These are phyloP conservation scores for Saccharomycopsis lassenensis DNA, from an alignment of 805 yeast species.

Conservation along the genomic window DNA sequence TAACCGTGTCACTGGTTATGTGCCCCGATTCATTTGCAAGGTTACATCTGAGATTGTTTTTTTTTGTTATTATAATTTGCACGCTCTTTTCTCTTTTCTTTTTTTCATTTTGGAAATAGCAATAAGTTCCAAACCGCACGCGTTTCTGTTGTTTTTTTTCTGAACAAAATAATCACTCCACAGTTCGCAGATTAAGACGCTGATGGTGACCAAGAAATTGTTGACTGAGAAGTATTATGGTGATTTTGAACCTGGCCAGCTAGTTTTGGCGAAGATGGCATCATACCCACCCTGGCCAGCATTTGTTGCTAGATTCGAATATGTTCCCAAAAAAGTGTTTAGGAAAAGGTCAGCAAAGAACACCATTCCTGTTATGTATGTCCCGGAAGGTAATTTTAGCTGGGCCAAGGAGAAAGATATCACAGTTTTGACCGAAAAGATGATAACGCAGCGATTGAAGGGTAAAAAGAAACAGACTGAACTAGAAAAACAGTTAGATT, in stretches of 20 bases:
- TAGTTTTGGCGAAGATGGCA: slow-evolving; percentile 14
- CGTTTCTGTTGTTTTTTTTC: no score
- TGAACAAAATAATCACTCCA: no score
- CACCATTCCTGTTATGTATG: slow-evolving; percentile 12
- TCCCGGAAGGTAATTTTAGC: slow-evolving; percentile 11
- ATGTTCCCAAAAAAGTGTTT: slow-evolving; percentile 7
- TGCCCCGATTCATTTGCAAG: no score
- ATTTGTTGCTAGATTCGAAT: slow-evolving; percentile 14
- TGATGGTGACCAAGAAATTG: slow-evolving; percentile 14
- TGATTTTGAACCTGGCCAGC: slow-evolving; percentile 10
- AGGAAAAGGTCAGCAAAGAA: slow-evolving; percentile 2
- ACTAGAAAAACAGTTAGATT: slow-evolving; percentile 7
- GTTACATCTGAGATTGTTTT: no score
- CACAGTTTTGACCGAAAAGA: slow-evolving; percentile 2
- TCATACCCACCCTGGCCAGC: slow-evolving; percentile 18
- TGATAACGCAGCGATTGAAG: slow-evolving; percentile 5
- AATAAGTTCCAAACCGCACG: no score
- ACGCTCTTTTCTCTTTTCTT: no score
- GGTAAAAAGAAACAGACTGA: slow-evolving; percentile 7
- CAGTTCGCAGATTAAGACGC: no score
- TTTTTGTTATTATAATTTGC: no score
- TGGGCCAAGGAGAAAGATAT: slow-evolving; percentile 16
- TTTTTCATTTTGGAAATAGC: no score
- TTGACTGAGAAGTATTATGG: slow-evolving; percentile 8
- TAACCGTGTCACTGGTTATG: no score